phyloP scores from a whole-genome alignment of 225 moss, liverwort and hornwort genomes.

The Marchantia paleacea region DNA sequence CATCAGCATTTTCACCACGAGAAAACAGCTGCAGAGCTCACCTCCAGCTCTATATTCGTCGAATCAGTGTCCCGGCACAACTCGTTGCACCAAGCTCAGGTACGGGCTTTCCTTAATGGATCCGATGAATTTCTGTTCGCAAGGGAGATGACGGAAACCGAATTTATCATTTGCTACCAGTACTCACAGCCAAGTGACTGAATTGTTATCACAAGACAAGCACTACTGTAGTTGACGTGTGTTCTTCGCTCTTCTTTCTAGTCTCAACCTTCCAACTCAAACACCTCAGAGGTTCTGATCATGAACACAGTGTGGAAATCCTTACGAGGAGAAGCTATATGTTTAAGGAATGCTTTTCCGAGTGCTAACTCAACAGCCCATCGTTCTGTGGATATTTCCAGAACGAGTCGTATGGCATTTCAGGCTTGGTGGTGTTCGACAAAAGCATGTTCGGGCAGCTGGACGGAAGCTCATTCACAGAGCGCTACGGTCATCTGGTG shows the following conservation, averaged over 20 bases:
- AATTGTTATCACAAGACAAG: too few relatives aligned
- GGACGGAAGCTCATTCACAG: background rate
- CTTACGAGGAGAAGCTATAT: too few relatives aligned
- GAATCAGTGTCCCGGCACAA: background rate
- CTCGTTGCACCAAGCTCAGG: background rate
- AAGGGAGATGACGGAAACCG: too few relatives aligned
- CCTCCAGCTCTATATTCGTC: background rate
- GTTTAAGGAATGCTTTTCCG: background rate
- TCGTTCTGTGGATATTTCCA: background rate
- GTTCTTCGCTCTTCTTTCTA: too few relatives aligned
- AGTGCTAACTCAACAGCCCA: too few relatives aligned
- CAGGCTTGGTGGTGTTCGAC: background rate
- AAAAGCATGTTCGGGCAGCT: background rate
- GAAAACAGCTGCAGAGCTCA: background rate
- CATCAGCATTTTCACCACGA: conserved; percentile 7
- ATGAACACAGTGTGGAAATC: too few relatives aligned
- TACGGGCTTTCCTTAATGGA: background rate
- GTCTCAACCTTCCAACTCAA: too few relatives aligned
- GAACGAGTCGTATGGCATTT: background rate
- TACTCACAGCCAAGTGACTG: too few relatives aligned
- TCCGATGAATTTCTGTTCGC: too few relatives aligned
- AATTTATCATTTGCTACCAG: too few relatives aligned
- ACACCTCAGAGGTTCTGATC: too few relatives aligned
- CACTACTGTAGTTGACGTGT: too few relatives aligned
- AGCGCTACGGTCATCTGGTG: conserved; percentile 6